Base-by-base conservation (phyloP, 345 rosid genomes). In the Eutrema heterophyllum region DNA sequence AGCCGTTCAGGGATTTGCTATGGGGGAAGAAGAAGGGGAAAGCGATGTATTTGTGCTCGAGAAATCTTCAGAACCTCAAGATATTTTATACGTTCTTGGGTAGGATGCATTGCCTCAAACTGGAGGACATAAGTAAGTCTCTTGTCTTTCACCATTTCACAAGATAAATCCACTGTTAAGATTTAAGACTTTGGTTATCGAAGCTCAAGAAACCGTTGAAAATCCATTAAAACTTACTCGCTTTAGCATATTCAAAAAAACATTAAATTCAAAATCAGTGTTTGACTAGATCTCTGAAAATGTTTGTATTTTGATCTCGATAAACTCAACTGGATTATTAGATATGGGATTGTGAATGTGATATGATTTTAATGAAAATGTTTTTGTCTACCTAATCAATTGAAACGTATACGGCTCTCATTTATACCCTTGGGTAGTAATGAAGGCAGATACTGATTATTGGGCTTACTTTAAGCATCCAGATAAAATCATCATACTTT, bases 11-110 rank as follows among this genome's bases (percentile, higher is more conserved):
- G 30, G 30, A 27, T 27, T 27, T 27, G 30, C 30, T 58, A 24
- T 7, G 52, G 78, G 64, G n/a, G 30, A 27, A 27, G 70, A 36
- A 74, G 64, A 78, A 72, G 57, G 76, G 76, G 4, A 86, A 76
- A 81, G 96, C 86, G 82, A 90, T 13, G 88, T 90, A 18, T 16
- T 82, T 9, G 84, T 88, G 1, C 64, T 90, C 11, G 98, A 92
- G 88, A 90, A 90, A 67, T 78, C 89, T 0, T 4, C 48, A 16
- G 58, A 81, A 51, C 89, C 95, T 16, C 91, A 91, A 48, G 89
- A 89, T 74, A 87, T 93, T 29, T 96, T 1, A 89, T 1, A 89
- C 62, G 26, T 68, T 75, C 86, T 90, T 68, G 64, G 90, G 2
- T 75, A 64, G 64, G 61, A 70, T 21, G 83, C 83, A 11, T 76